phyloP scores from a whole-genome alignment of 2,329 filamentous ascomycete species.

The Daldinia sp. region DNA sequence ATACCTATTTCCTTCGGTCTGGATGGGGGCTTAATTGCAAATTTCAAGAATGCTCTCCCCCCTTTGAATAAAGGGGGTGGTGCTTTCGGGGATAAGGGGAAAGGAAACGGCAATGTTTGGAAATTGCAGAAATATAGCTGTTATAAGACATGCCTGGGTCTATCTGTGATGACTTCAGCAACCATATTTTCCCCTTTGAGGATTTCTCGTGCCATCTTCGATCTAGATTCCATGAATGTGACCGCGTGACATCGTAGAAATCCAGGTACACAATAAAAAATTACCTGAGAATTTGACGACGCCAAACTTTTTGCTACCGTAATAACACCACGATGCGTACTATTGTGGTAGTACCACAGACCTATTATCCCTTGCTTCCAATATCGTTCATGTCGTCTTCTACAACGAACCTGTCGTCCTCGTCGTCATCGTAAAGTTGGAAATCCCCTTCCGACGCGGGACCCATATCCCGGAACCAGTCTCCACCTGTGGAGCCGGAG shows the following conservation, averaged over 20 bases:
- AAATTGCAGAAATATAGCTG: too few species aligned
- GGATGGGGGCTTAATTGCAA: background rate
- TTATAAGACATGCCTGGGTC: too few species aligned
- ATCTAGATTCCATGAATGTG: background rate
- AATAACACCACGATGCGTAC: background rate
- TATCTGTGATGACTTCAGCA: background rate
- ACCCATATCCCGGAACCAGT: background rate
- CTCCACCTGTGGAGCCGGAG: background rate
- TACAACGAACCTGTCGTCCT: background rate
- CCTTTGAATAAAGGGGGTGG: background rate
- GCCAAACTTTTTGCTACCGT: background rate
- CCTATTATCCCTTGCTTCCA: background rate
- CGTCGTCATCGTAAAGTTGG: background rate
- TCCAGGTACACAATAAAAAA: background rate
- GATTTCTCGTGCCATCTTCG: background rate
- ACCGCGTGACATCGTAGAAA: background rate
- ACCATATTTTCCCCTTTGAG: background rate
- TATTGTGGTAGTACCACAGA: background rate
- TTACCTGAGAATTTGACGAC: background rate
- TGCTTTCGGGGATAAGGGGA: background rate
- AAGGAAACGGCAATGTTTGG: background rate
- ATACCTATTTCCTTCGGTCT: background rate
- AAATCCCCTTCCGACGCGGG: background rate
- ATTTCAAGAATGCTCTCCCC: too few species aligned
- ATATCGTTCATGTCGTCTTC: conserved; percentile 1